Conservation (phyloP, 1,284 basidiomycete species). For the Tilletia horrida region DNA sequence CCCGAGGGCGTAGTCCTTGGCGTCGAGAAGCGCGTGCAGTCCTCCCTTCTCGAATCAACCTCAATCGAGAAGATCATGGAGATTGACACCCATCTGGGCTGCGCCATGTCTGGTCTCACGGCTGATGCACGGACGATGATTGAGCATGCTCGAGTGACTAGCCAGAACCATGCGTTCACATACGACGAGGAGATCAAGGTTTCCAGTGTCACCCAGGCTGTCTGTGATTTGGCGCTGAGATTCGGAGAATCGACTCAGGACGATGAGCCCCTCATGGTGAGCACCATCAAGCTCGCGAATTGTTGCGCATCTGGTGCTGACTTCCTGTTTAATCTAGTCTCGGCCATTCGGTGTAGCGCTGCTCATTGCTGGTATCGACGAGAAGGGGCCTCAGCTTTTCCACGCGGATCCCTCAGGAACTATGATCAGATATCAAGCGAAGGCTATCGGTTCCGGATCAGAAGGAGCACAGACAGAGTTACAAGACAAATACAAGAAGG, state of each 20-base stretch:
- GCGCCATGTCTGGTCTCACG: conserved; percentile 96
- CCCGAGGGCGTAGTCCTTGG: conserved; percentile 85
- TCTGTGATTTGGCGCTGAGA: conserved; percentile 92
- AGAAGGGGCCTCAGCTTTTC: conserved; percentile 82
- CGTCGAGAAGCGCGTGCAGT: conserved; percentile 98
- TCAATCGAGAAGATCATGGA: conserved; percentile 99
- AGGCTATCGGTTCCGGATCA: conserved; percentile 96
- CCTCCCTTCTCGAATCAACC: conserved; percentile 86
- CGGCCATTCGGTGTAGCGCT: conserved; percentile 97
- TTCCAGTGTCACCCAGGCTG: conserved; percentile 77
- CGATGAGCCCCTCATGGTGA: conserved; percentile 91
- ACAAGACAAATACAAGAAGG: conserved; percentile 96
- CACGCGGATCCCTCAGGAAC: conserved; percentile 99
- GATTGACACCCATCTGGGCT: conserved; percentile 92
- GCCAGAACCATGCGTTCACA: conserved; percentile 88
- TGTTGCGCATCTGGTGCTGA: neutral
- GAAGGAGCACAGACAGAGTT: conserved; percentile 96
- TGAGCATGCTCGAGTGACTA: conserved; percentile 97
- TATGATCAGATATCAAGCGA: conserved; percentile 93
- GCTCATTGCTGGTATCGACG: conserved; percentile 92
- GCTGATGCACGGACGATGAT: conserved; percentile 99
- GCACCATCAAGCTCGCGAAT: conserved; percentile 32
- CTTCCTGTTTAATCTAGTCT: conserved; percentile 62
- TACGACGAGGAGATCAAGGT: conserved; percentile 97
- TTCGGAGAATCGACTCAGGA: conserved; percentile 96